phyloP scores from a whole-genome alignment of 805 yeast species.

The Saturnispora sekii region DNA sequence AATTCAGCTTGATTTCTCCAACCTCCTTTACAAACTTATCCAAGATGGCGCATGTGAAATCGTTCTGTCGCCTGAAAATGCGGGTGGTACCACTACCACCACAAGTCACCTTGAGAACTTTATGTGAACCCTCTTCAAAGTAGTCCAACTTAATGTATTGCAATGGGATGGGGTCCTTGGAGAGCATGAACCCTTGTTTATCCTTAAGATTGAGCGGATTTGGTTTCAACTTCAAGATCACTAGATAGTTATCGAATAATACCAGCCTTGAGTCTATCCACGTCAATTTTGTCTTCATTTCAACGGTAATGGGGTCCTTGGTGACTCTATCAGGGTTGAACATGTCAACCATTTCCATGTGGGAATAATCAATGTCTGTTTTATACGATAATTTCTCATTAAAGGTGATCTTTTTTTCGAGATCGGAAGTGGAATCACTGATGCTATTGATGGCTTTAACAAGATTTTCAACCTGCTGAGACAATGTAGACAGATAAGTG shows the following conservation, averaged over 20 bases:
- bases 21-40: constrained; percentile 20
- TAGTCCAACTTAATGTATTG: constrained; percentile 19
- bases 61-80: constrained; percentile 15
- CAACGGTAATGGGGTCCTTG: constrained; percentile 19
- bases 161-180: constrained; percentile 21
- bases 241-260: constrained; percentile 29
- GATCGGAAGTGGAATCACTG: constrained; percentile 24
- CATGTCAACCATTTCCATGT: constrained; percentile 25
- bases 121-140: constrained; percentile 13
- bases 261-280: constrained; percentile 35
- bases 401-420: constrained; percentile 24
- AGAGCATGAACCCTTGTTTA: constrained; percentile 16
- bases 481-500: constrained; percentile 7
- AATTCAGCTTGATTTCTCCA: constrained; percentile 12
- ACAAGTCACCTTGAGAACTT: constrained; percentile 18
- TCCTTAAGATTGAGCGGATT: constrained; percentile 10
- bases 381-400: constrained; percentile 24
- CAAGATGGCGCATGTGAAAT: constrained; percentile 18
- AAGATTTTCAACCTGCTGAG: constrained; percentile 15
- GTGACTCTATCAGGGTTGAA: constrained; percentile 20
- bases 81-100: constrained; percentile 16
- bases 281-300: constrained; percentile 22
- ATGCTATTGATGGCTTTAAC: constrained; percentile 20
- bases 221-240: constrained; percentile 16
- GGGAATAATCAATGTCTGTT: constrained; percentile 19